These are phyloP conservation scores for Mycena albidolilacea DNA, from an alignment of 768 basidiomycete genomes.

Conservation along the genomic window DNA sequence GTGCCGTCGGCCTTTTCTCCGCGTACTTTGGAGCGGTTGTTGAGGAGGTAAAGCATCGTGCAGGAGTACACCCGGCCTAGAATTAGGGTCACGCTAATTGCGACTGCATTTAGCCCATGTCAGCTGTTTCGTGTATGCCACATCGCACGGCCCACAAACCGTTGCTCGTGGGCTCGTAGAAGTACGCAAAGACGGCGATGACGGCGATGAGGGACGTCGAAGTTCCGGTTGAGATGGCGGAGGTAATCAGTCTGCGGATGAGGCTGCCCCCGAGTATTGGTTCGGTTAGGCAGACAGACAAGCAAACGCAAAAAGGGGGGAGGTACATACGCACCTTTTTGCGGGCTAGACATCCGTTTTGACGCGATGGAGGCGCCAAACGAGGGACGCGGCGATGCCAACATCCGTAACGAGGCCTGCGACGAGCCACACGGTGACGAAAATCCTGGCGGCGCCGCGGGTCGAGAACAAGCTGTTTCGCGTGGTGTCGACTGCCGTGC, in stretches of 20 bases:
- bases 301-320: no score
- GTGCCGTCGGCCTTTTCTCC: constrained; percentile 24
- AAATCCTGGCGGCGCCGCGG: constrained; percentile 10
- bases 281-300: background rate
- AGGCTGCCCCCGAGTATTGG: background rate
- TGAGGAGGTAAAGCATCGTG: constrained; percentile 32
- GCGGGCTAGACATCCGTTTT: constrained; percentile 9
- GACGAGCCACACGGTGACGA: constrained; percentile 25
- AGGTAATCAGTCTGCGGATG: constrained; percentile 25
- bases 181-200: constrained; percentile 24
- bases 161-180: constrained; percentile 25
- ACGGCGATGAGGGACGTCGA: constrained; percentile 28
- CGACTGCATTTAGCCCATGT: background rate
- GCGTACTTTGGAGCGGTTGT: constrained; percentile 23
- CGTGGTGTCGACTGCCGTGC: constrained; percentile 21
- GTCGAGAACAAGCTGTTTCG: constrained; percentile 3
- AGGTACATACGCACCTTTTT: background rate
- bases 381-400: constrained; percentile 10
- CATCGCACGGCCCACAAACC: background rate
- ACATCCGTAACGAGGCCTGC: constrained; percentile 21
- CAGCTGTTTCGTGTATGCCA: background rate
- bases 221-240: constrained; percentile 28
- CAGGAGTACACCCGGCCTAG: constrained; percentile 26
- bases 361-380: constrained; percentile 22
- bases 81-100: constrained; percentile 21